Evolutionary conservation across 2,329 filamentous ascomycete species (phyloP).

Genomic region (Calonectria naviculata): DNA sequence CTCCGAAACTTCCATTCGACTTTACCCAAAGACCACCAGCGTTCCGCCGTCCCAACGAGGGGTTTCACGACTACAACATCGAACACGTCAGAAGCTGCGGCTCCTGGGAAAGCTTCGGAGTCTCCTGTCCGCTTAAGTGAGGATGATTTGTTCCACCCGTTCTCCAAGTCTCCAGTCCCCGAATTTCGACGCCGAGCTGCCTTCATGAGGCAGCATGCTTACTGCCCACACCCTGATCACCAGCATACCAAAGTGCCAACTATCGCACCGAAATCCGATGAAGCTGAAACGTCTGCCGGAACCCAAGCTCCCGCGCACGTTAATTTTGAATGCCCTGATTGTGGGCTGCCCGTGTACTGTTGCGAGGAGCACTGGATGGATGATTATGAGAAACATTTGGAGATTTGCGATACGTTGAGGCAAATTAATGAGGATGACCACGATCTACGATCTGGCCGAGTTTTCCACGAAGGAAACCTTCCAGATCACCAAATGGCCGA

Average conservation of each 20-base stretch:
- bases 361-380: slow-evolving; percentile 95
- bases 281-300: slow-evolving; percentile 65
- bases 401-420: slow-evolving; percentile 90
- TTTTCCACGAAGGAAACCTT: slow-evolving; percentile 95
- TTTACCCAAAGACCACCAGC: slow-evolving; percentile 35
- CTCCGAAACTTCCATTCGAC: slow-evolving; percentile 44
- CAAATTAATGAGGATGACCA: slow-evolving; percentile 99
- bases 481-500: slow-evolving; percentile 92
- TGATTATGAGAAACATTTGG: slow-evolving; percentile 91
- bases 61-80: slow-evolving; percentile 46
- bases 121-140: slow-evolving; percentile 61
- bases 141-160: slow-evolving; percentile 93
- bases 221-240: slow-evolving; percentile 92
- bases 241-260: slow-evolving; percentile 77
- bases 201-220: slow-evolving; percentile 92
- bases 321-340: slow-evolving; percentile 95
- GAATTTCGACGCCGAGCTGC: slow-evolving; percentile 89
- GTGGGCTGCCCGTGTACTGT: slow-evolving; percentile 93
- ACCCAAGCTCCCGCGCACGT: slow-evolving; percentile 81
- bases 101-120: slow-evolving; percentile 35
- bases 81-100: slow-evolving; percentile 40
- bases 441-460: slow-evolving; percentile 87
- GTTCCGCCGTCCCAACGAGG: slow-evolving; percentile 30
- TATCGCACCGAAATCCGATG: slow-evolving; percentile 73
- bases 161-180: slow-evolving; percentile 87